phyloP scores from a whole-genome alignment of 2,329 filamentous ascomycete genomes.

The Didymella keratinophila region DNA sequence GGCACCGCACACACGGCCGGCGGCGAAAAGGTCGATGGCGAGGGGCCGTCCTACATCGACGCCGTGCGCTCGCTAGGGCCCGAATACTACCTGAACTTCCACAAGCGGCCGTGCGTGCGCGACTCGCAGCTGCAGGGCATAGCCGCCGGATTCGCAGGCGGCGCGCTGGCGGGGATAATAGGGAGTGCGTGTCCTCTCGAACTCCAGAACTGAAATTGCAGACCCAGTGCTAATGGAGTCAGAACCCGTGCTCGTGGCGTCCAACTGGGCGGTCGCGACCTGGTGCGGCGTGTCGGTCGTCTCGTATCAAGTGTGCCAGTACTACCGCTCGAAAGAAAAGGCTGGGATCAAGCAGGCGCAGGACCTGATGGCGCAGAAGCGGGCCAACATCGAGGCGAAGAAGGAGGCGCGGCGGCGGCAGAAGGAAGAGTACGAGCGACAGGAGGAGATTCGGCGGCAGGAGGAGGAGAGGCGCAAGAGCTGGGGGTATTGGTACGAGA shows the following conservation, averaged over 20 bases:
- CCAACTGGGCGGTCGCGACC: slow-evolving; percentile 84
- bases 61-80: slow-evolving; percentile 72
- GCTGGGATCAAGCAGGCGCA: slow-evolving; percentile 85
- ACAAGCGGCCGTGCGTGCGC: slow-evolving; percentile 83
- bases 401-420: slow-evolving; percentile 55
- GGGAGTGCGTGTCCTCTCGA: slow-evolving; percentile 67
- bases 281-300: slow-evolving; percentile 75
- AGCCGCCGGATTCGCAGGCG: slow-evolving; percentile 76
- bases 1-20: slow-evolving; percentile 67
- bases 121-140: slow-evolving; percentile 86
- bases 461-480: slow-evolving; percentile 48
- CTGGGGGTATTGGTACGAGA: slow-evolving; percentile 49
- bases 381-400: slow-evolving; percentile 58
- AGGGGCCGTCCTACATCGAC: slow-evolving; percentile 58
- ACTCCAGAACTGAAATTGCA: background rate
- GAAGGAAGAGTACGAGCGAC: slow-evolving; percentile 53
- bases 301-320: slow-evolving; percentile 86
- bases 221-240: background rate
- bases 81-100: slow-evolving; percentile 74
- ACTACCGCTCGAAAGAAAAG: slow-evolving; percentile 74
- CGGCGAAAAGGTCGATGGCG: slow-evolving; percentile 54
- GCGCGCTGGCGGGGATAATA: slow-evolving; percentile 75
- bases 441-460: slow-evolving; percentile 35
- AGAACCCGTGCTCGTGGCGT: slow-evolving; percentile 70
- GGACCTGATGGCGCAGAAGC: slow-evolving; percentile 79